These are phyloP conservation scores for Aspergillus olivimuriae DNA, from an alignment of 495 filamentous ascomycete species.

Conservation along the genomic window DNA sequence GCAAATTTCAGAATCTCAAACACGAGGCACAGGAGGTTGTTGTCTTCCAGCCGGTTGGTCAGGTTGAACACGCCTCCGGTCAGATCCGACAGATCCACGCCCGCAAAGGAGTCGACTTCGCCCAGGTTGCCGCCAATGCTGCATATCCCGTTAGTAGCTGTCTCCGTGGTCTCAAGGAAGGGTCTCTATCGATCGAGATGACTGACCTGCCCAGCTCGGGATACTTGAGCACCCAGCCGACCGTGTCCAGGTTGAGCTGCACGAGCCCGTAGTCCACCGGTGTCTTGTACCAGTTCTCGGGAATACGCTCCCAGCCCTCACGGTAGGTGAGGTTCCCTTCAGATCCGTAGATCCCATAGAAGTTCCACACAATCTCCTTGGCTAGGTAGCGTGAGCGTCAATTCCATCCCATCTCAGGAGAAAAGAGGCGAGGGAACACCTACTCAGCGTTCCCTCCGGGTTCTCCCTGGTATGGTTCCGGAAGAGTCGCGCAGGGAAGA, in stretches of 20 bases:
- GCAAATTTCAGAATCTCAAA: constrained; percentile 36
- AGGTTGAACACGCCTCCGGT: constrained; percentile 45
- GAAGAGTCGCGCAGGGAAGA: constrained; percentile 39
- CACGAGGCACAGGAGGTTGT: constrained; percentile 44
- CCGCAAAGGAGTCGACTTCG: constrained; percentile 48
- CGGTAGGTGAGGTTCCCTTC: constrained; percentile 34
- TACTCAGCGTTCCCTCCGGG: constrained; percentile 37
- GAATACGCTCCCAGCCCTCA: constrained; percentile 47
- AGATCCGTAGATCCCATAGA: constrained; percentile 38
- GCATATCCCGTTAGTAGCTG: too few relatives aligned
- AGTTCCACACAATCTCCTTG: constrained; percentile 38
- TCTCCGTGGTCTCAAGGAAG: not conserved
- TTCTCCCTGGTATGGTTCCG: constrained; percentile 41
- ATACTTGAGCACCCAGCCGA: constrained; percentile 30
- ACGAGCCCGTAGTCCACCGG: constrained; percentile 30
- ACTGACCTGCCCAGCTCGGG: constrained; percentile 32
- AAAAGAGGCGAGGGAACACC: constrained; percentile 5
- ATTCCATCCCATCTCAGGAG: not conserved
- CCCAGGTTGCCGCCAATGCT: constrained; percentile 53
- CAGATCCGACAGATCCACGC: constrained; percentile 40
- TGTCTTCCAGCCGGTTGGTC: constrained; percentile 33
- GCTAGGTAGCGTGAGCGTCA: constrained; percentile 19
- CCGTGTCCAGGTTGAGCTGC: constrained; percentile 34
- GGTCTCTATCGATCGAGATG: constrained; percentile 5
- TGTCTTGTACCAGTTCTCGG: constrained; percentile 57